phyloP scores from a whole-genome alignment of 2,329 filamentous ascomycete genomes.

The Fusarium fujikuroi region DNA sequence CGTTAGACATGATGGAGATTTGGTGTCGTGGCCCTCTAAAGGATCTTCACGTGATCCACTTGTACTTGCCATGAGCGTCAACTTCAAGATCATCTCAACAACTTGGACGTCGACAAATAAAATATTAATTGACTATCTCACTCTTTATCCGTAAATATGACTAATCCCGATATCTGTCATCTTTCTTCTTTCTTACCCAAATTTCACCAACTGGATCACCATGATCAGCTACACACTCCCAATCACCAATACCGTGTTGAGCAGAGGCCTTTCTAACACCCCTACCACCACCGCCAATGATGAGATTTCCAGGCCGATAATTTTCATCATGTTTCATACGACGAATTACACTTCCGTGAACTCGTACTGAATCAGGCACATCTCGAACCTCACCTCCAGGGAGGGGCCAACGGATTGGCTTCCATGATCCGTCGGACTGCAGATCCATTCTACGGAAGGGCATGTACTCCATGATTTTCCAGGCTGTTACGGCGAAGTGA shows the following conservation, averaged over 20 bases:
- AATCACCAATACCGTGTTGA: conserved; percentile 75
- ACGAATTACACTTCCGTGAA: conserved; percentile 79
- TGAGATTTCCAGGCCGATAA: conserved; percentile 83
- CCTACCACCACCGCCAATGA: conserved; percentile 80
- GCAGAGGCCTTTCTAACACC: conserved; percentile 71
- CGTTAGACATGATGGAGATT: conserved; percentile 9
- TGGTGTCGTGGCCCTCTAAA: conserved; percentile 32
- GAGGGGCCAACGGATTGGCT: conserved; percentile 81
- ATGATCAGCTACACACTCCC: conserved; percentile 71
- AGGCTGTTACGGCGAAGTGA: conserved; percentile 67
- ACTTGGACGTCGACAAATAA: neutral
- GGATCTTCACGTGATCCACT: conserved; percentile 29
- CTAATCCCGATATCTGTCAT: conserved; percentile 30
- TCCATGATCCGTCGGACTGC: conserved; percentile 77
- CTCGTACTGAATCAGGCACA: conserved; percentile 74
- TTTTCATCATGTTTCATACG: conserved; percentile 71
- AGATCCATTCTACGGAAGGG: conserved; percentile 86
- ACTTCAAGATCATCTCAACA: neutral
- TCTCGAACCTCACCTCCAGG: conserved; percentile 82
- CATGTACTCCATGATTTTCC: conserved; percentile 84
- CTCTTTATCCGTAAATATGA: neutral
- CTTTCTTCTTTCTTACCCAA: conserved; percentile 60
- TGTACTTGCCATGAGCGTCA: neutral
- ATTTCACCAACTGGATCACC: conserved; percentile 77
- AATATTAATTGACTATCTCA: conserved; percentile 7